Conservation (phyloP, 352 stramenopile genomes). For the Phytophthora pistaciae region DNA sequence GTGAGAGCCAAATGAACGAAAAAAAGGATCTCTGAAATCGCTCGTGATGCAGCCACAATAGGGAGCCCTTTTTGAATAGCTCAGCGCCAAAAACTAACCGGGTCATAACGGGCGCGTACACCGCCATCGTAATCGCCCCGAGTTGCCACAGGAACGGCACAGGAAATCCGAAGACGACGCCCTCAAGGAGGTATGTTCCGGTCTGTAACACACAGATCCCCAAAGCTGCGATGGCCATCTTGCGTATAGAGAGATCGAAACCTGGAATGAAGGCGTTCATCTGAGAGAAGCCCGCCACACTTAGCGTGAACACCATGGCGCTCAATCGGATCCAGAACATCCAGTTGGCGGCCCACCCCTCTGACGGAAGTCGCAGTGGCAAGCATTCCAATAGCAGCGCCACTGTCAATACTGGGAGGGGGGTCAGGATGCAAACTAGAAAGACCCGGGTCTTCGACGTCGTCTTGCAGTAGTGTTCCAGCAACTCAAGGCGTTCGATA, state of each 20-base stretch:
- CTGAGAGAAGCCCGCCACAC: slow-evolving; percentile 14
- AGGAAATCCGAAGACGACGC: slow-evolving; percentile 18
- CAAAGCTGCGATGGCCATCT: slow-evolving; percentile 9
- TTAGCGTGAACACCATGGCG: slow-evolving; percentile 18
- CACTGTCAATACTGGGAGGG: slow-evolving; percentile 2
- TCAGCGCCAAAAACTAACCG: slow-evolving; percentile 11
- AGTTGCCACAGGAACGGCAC: slow-evolving; percentile 31
- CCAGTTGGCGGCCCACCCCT: slow-evolving; percentile 20
- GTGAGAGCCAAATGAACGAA: slow-evolving; percentile 16
- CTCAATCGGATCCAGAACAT: slow-evolving; percentile 15
- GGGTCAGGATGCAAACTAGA: slow-evolving; percentile 7
- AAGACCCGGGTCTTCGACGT: slow-evolving; percentile 10
- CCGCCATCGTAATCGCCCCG: slow-evolving; percentile 17
- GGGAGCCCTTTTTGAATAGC: slow-evolving; percentile 14
- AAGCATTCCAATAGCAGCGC: slow-evolving; percentile 8
- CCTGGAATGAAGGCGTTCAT: slow-evolving; percentile 26
- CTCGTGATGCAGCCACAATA: slow-evolving; percentile 9
- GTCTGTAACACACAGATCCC: slow-evolving; percentile 7
- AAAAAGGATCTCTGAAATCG: slow-evolving; percentile 18
- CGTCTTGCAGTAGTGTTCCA: slow-evolving; percentile 12
- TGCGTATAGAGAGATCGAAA: slow-evolving; percentile 7
- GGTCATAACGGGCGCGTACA: slow-evolving; percentile 11
- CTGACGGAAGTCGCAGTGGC: slow-evolving; percentile 6
- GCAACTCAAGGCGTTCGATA: slow-evolving; percentile 15
- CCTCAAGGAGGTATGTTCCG: slow-evolving; percentile 16